Percentiles rank a stretch among this genome's conserved stretches.
These are phyloP conservation scores for Coemansia furcata DNA, from an alignment of 192 early-diverging fungal genomes.

Conservation along the genomic window DNA sequence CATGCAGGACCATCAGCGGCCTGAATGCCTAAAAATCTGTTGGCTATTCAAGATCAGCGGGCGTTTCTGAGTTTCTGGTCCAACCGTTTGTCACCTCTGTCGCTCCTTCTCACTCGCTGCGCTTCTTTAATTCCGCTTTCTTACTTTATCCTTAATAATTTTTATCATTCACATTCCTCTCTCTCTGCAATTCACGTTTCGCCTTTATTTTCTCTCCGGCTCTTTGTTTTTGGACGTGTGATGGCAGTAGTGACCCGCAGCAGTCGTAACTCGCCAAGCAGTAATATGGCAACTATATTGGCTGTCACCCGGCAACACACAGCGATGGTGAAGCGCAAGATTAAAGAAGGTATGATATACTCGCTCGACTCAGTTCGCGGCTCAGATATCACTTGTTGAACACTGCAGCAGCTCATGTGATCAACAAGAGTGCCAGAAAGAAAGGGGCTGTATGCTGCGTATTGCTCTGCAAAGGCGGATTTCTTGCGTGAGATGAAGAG, in stretches of 20 bases:
- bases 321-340: constrained; percentile 35
- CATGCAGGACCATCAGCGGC: constrained; percentile 1
- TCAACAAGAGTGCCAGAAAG: background rate
- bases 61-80: background rate
- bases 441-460: background rate
- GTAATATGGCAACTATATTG: constrained; percentile 10
- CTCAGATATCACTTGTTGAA: background rate
- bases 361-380: background rate
- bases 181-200: background rate
- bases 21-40: background rate
- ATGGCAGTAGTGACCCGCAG: constrained; percentile 50
- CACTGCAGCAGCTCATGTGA: background rate
- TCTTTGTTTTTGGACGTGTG: background rate
- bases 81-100: background rate
- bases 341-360: constrained; percentile 32
- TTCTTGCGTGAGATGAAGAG: background rate
- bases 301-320: constrained; percentile 4
- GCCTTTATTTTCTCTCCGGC: background rate
- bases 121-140: background rate
- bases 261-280: constrained; percentile 15
- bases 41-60: background rate
- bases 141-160: background rate
- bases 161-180: background rate
- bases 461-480: background rate
- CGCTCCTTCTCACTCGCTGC: background rate